Base-by-base conservation (phyloP, 352 stramenopile genomes). In the Phytophthora syringae region DNA sequence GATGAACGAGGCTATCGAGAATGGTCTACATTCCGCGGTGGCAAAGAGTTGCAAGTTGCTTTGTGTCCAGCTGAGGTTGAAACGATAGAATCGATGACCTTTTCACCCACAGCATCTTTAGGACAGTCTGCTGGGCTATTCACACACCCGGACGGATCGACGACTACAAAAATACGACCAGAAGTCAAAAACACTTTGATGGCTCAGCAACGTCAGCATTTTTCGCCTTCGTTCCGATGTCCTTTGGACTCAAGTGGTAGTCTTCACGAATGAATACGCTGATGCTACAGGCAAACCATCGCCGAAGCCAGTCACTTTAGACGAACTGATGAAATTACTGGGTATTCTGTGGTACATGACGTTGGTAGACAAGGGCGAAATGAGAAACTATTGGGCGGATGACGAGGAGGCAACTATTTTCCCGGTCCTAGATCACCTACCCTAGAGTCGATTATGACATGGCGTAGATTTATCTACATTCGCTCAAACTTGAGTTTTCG, bases 391-490 rank as follows among this genome's bases (percentile, higher is more conserved):
- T 22, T 60, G 52, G 52, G 6, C 13, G 5, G 52, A 60, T 13
- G 22, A 52, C 9, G 40, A 52, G 6, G 52, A 60, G 11, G n/a
- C 52, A 22, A 51, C 12, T 10, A 40, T 30, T 43, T 52, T 43
- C n/a, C 25, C 1, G 39, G 22, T 2, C 7, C 32, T 7, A 2
- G 32, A 16, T 49, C 24, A 58, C 27, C 51, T 5, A 58, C 5
- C 32, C 10, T 60, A 16, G 18, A n/a, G 2, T 7, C 6, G 2
- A 32, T 60, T 18, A 78, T 74, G 70, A 16, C 40, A 1, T 49
- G 72, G 37, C 52, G 24, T 6, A 22, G 70, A 20, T 74, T 72
- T 37, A 34, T 70, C 18, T 27, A 52, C 2, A 50, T 75, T 11
- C 56, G 65, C 7, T 39, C 10, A 7, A 30, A 48, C 49, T 49